phyloP scores from a whole-genome alignment of 2,329 filamentous ascomycete genomes.

The Boeremia exigua region DNA sequence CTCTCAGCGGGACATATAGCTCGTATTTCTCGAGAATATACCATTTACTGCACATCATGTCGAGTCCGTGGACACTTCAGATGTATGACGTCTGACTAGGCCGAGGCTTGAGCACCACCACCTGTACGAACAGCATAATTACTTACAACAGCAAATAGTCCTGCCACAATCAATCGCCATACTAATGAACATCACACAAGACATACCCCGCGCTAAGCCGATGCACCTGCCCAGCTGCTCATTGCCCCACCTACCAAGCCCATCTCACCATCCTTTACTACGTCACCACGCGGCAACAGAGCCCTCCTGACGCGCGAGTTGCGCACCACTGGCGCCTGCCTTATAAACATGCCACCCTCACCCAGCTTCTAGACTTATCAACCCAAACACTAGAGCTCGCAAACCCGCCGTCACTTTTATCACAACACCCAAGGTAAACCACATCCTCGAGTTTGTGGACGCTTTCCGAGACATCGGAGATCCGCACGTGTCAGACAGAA shows the following conservation, averaged over 20 bases:
- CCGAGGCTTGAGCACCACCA: not conserved
- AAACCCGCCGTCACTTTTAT: not conserved
- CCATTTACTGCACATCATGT: not conserved
- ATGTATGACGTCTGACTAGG: not conserved
- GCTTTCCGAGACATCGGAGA: constrained; percentile 2
- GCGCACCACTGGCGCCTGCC: constrained; percentile 19
- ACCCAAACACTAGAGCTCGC: constrained; percentile 10
- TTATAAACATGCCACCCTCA: constrained; percentile 21
- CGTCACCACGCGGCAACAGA: constrained; percentile 30
- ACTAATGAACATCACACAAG: not conserved
- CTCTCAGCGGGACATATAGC: constrained; percentile 2
- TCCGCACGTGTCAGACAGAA: constrained; percentile 11
- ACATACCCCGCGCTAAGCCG: constrained; percentile 11
- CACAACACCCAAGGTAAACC: constrained; percentile 8
- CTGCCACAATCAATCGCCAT: not conserved
- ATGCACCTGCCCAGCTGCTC: constrained; percentile 12
- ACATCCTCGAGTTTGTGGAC: not conserved
- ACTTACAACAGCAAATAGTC: not conserved
- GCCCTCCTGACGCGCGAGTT: constrained; percentile 15
- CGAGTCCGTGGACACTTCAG: not conserved
- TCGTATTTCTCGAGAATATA: constrained; percentile 7
- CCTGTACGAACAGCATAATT: not conserved
- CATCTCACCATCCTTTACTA: constrained; percentile 22
- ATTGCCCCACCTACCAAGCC: constrained; percentile 18
- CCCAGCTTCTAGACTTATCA: constrained; percentile 16